A percentile compares a stretch with the other conserved stretches of the same genome.
Conservation (phyloP, 139 green algal genomes). For the Coccomyxa sp. region DNA sequence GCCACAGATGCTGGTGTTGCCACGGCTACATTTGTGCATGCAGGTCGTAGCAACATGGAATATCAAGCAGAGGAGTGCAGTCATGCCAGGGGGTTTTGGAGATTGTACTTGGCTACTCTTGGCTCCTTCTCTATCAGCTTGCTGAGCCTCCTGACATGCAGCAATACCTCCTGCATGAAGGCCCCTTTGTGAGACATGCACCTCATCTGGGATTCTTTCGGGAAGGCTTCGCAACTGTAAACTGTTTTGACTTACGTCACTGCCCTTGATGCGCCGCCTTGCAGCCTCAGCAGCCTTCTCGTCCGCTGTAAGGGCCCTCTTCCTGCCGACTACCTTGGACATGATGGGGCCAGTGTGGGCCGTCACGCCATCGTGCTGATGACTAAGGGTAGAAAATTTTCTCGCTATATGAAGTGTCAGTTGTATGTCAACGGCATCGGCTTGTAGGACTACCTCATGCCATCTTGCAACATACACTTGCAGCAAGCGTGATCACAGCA, state of each 20-base stretch:
- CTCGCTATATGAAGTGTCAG: too few species aligned
- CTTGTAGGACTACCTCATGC: too few species aligned
- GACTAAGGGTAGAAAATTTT: too few species aligned
- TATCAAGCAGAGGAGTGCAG: background rate
- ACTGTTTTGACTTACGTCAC: background rate
- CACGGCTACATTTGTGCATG: background rate
- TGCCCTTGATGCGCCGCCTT: background rate
- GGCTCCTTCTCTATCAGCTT: conserved; percentile 37
- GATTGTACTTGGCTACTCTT: conserved; percentile 31
- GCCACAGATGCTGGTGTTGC: background rate
- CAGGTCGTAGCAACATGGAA: background rate
- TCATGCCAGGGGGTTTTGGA: background rate
- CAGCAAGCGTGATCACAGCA: too few species aligned
- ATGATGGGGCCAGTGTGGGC: too few species aligned
- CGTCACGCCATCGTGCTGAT: too few species aligned
- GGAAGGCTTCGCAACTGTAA: background rate
- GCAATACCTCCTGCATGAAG: conserved; percentile 76
- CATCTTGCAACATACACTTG: too few species aligned
- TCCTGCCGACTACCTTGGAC: background rate
- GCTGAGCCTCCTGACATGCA: conserved; percentile 54
- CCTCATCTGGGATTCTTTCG: too few species aligned
- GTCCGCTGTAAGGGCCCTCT: background rate
- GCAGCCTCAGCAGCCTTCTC: background rate
- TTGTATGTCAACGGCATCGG: too few species aligned
- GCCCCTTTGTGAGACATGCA: background rate